Base-by-base conservation (phyloP, 1,284 basidiomycete genomes). In the Moesziomyces aphidis region DNA sequence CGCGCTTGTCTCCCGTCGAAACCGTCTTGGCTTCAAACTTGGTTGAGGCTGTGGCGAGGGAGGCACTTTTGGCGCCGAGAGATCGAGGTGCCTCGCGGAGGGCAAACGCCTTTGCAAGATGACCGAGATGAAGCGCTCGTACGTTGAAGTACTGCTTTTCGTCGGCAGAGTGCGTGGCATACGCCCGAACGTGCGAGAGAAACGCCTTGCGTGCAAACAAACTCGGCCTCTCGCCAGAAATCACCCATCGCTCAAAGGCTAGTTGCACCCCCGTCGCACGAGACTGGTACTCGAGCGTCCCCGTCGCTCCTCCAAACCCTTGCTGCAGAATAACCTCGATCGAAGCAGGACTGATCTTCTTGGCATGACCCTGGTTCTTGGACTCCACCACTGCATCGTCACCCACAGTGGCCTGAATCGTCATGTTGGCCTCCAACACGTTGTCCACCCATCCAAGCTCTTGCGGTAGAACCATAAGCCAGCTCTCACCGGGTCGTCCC, bases 131-230 rank as follows among this genome's bases (percentile, higher is more conserved):
- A 10, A 99, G 88, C 77, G 94, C 90, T 36, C 93, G 91, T 59
- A 97, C 90, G 85, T 97, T 95, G 87, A 99, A 99, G 64, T 97
- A 93, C 70, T 93, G 90, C 80, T 98, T 98, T 85, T 99, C 97
- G 68, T 91, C 91, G 5, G 92, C 89, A 0, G 96, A 95, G 86
- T 99, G 97, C 0, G 97, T 99, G 10, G 97, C 93, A 85, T 99
- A 99, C 0, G 97, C 97, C 60, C 97, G 89, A 86, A 98, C 91
- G 84, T 96, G 94, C 0, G 96, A 97, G 24, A 91, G 87, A 86
- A 92, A 99, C 0, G 94, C 97, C 79, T 89, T 91, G 42, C 93
- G 90, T 4, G 97, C 95, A 6, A 92, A 85, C 6, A 88, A 86
- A 10, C 89, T 88, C 80, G 95, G 91, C 93, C 96, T 77, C 82